Evolutionary conservation across 306 rosid genomes (phyloP).

Genomic region (Castanea sativa): DNA sequence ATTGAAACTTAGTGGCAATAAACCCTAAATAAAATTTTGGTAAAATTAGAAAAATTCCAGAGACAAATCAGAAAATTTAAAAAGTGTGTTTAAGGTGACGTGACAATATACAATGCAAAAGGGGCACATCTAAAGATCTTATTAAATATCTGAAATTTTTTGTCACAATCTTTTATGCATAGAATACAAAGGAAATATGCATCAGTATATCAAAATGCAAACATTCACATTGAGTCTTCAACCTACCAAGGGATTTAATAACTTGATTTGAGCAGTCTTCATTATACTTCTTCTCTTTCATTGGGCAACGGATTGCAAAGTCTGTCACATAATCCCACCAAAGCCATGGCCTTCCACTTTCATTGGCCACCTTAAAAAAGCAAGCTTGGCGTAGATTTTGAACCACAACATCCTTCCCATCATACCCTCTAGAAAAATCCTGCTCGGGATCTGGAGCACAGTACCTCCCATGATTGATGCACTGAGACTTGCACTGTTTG

Average conservation of each 20-base stretch:
- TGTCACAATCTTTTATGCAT: neutral
- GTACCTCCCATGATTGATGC: slow-evolving; percentile 87
- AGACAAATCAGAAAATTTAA: neutral
- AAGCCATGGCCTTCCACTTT: slow-evolving; percentile 92
- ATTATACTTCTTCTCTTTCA: slow-evolving; percentile 65
- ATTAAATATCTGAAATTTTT: neutral
- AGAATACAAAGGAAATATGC: slow-evolving; percentile 13
- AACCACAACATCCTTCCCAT: slow-evolving; percentile 90
- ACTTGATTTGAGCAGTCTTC: slow-evolving; percentile 85
- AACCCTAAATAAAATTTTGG: neutral
- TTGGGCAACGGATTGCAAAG: slow-evolving; percentile 92
- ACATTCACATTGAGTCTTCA: slow-evolving; percentile 16
- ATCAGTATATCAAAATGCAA: slow-evolving; percentile 1
- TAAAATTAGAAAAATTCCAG: neutral
- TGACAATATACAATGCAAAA: neutral
- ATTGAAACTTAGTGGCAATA: neutral
- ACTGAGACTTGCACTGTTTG: slow-evolving; percentile 88
- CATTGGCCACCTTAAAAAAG: slow-evolving; percentile 85
- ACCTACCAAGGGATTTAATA: slow-evolving; percentile 80
- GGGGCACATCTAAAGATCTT: neutral
- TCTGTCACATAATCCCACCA: slow-evolving; percentile 99
- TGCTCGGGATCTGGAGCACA: slow-evolving; percentile 99
- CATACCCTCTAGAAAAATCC: slow-evolving; percentile 87
- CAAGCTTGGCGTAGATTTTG: slow-evolving; percentile 96
- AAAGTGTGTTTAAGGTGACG: neutral